Conservation (phyloP, 345 rosid species). For the Citrus hindsii region DNA sequence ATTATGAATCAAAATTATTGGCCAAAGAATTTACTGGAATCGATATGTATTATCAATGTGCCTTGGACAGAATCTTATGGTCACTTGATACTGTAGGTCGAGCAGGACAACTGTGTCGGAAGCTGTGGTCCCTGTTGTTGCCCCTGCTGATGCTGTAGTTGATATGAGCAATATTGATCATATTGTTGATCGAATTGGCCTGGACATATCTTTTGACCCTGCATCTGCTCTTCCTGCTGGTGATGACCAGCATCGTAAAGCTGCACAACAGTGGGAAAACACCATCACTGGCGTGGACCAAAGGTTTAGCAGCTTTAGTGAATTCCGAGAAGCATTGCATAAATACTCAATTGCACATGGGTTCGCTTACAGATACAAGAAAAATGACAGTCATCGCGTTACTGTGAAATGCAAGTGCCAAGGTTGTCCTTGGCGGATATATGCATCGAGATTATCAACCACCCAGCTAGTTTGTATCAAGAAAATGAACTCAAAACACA, state of each 20-base stretch:
- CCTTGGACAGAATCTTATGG: constrained; percentile 16
- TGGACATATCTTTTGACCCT: constrained; percentile 42
- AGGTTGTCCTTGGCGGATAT: constrained; percentile 95
- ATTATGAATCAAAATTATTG: background rate
- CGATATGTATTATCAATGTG: background rate
- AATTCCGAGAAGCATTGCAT: constrained; percentile 89
- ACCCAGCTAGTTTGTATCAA: constrained; percentile 82
- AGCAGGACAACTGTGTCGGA: constrained; percentile 65
- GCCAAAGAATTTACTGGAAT: background rate
- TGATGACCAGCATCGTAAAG: constrained; percentile 54
- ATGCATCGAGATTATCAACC: constrained; percentile 77
- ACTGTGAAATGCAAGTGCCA: constrained; percentile 83
- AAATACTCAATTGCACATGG: constrained; percentile 87
- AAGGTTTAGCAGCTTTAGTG: constrained; percentile 71
- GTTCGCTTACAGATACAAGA: constrained; percentile 85
- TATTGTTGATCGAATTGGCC: constrained; percentile 18
- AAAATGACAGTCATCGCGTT: constrained; percentile 87
- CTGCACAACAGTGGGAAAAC: constrained; percentile 84
- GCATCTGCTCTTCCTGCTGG: constrained; percentile 34
- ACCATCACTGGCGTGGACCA: constrained; percentile 89
- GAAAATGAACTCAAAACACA: constrained; percentile 79
- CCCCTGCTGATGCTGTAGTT: constrained; percentile 35
- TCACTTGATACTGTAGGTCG: constrained; percentile 45
- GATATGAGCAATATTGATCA: constrained; percentile 23
- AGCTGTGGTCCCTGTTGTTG: constrained; percentile 45